Conservation (phyloP, 352 stramenopile species). For the Phytopythium litorale region DNA sequence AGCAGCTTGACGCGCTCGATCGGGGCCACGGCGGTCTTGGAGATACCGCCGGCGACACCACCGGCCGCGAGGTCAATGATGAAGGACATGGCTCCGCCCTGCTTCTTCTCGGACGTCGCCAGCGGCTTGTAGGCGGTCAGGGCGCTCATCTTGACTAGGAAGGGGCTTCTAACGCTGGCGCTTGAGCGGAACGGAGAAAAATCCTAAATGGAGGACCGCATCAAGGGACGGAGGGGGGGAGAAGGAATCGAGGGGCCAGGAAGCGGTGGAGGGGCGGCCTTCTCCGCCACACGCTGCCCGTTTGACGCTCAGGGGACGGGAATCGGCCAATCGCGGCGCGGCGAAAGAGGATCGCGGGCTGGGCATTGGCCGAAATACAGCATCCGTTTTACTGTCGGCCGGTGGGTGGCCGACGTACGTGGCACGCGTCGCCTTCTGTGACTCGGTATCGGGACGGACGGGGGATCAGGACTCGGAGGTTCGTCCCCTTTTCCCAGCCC, state of each 20-base stretch:
- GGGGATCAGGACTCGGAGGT: neutral
- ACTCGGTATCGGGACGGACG: neutral
- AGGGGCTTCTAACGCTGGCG: conserved; percentile 36
- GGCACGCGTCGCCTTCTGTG: neutral
- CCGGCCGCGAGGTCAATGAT: conserved; percentile 80
- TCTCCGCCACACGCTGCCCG: conserved; percentile 48
- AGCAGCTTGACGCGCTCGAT: conserved; percentile 92
- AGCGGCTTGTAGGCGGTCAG: conserved; percentile 77
- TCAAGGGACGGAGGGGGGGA: neutral
- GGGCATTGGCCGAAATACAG: conserved; percentile 38
- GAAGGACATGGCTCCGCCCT: conserved; percentile 52
- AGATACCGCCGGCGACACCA: conserved; percentile 85
- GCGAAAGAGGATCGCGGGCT: neutral
- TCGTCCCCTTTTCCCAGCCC: neutral
- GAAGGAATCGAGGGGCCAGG: conserved; percentile 3
- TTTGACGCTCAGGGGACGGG: conserved; percentile 22
- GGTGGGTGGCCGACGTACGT: conserved; percentile 3
- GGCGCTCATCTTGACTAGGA: conserved; percentile 60
- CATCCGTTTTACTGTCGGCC: neutral
- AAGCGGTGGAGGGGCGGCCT: conserved; percentile 12
- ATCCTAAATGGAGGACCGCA: conserved; percentile 64
- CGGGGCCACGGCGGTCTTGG: conserved; percentile 89
- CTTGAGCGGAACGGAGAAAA: conserved; percentile 75
- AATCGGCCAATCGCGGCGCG: conserved; percentile 21
- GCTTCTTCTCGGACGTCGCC: conserved; percentile 70